These are phyloP conservation scores for Monilinia fructicola DNA, from an alignment of 2,329 filamentous ascomycete genomes.

Conservation along the genomic window DNA sequence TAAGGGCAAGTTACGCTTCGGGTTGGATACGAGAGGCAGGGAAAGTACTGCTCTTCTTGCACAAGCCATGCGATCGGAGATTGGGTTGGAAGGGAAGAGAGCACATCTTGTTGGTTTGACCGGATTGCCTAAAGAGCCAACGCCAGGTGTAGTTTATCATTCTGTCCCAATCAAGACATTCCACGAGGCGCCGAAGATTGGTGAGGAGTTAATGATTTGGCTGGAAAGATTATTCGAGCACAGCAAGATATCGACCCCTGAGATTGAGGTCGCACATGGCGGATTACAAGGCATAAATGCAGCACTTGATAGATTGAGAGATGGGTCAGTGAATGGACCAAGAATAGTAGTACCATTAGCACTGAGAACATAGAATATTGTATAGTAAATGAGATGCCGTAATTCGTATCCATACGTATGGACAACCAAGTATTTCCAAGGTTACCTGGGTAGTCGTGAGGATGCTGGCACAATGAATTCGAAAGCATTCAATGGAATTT, in stretches of 20 bases:
- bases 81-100: constrained; percentile 29
- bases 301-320: constrained; percentile 64
- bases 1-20: constrained; percentile 60
- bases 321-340: constrained; percentile 65
- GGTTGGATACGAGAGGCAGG: constrained; percentile 65
- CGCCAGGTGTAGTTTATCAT: constrained; percentile 34
- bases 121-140: constrained; percentile 58
- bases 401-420: neutral
- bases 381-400: neutral
- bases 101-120: constrained; percentile 67
- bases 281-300: constrained; percentile 67
- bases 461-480: too few species aligned
- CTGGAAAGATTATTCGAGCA: constrained; percentile 62
- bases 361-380: neutral
- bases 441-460: too few species aligned
- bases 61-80: constrained; percentile 29
- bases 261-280: constrained; percentile 62
- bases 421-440: too few species aligned
- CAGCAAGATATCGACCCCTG: constrained; percentile 56
- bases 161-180: constrained; percentile 72
- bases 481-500: neutral
- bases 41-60: constrained; percentile 59
- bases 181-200: constrained; percentile 64
- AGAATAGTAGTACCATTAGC: constrained; percentile 58
- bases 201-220: constrained; percentile 63